phyloP scores from a whole-genome alignment of 1,284 basidiomycete species.

The Apiotrichum laibachii region DNA sequence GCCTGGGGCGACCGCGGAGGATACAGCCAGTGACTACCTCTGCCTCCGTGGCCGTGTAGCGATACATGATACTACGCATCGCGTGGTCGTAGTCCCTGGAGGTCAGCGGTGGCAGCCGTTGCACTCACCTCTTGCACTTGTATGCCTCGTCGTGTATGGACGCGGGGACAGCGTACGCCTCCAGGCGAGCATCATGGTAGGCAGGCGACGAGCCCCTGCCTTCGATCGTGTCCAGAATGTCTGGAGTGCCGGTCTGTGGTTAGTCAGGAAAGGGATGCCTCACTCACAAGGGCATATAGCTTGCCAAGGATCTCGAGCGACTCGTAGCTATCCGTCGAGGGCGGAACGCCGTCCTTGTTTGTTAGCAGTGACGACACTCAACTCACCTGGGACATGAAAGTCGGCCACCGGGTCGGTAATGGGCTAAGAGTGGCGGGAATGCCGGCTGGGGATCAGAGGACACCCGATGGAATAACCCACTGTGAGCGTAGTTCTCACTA shows the following conservation, averaged over 20 bases:
- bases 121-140: slow-evolving; percentile 21
- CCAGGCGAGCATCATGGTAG: slow-evolving; percentile 16
- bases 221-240: not conserved
- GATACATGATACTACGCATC: slow-evolving; percentile 18
- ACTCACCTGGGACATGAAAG: slow-evolving; percentile 28
- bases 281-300: slow-evolving; percentile 24
- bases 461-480: not conserved
- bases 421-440: slow-evolving; percentile 1
- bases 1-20: slow-evolving; percentile 9
- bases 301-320: slow-evolving; percentile 25
- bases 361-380: not conserved
- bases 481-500: slow-evolving; percentile 30
- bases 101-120: not conserved
- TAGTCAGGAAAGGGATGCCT: not conserved
- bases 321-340: slow-evolving; percentile 10
- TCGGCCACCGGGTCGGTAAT: slow-evolving; percentile 26
- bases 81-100: slow-evolving; percentile 11
- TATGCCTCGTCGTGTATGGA: slow-evolving; percentile 24
- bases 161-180: slow-evolving; percentile 17
- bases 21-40: slow-evolving; percentile 28
- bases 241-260: not conserved
- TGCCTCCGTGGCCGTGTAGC: slow-evolving; percentile 28
- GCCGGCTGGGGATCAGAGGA: slow-evolving; percentile 4
- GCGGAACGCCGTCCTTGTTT: not conserved
- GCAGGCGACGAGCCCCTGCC: not conserved